These are phyloP conservation scores for Alternaria panax DNA, from an alignment of 2,329 filamentous ascomycete species.

Conservation along the genomic window DNA sequence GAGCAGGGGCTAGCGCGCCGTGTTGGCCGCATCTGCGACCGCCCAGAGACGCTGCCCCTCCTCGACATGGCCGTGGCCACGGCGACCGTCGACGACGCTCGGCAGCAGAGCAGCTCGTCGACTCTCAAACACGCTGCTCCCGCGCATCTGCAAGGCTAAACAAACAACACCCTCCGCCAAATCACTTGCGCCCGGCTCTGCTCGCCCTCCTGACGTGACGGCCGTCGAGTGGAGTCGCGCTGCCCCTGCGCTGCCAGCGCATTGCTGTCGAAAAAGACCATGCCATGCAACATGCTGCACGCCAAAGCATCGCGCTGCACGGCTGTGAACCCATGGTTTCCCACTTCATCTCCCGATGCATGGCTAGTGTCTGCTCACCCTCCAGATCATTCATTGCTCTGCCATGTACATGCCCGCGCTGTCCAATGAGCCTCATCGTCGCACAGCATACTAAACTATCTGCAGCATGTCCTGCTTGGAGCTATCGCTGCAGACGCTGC, in stretches of 20 bases:
- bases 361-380: conserved; percentile 24
- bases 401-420: conserved; percentile 4
- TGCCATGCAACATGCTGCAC: conserved; percentile 29
- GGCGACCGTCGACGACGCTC: conserved; percentile 4
- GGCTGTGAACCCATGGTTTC: conserved; percentile 38
- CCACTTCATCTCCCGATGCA: conserved; percentile 39
- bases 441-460: conserved; percentile 27
- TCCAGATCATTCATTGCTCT: conserved; percentile 13
- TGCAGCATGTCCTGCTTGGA: conserved; percentile 30
- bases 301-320: conserved; percentile 38
- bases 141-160: conserved; percentile 9
- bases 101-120: conserved; percentile 3
- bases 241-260: conserved; percentile 18
- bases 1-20: conserved; percentile 5
- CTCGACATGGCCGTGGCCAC: neutral
- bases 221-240: conserved; percentile 27
- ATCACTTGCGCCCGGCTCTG: conserved; percentile 22
- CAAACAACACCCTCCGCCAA: conserved; percentile 16
- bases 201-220: conserved; percentile 32
- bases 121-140: conserved; percentile 15
- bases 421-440: conserved; percentile 32
- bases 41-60: conserved; percentile 9
- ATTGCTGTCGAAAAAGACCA: conserved; percentile 36
- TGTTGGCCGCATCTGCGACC: conserved; percentile 33
- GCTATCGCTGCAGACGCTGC: conserved; percentile 25